Conservation (phyloP, 148 eudicot genomes). For the Bassia scoparia region DNA sequence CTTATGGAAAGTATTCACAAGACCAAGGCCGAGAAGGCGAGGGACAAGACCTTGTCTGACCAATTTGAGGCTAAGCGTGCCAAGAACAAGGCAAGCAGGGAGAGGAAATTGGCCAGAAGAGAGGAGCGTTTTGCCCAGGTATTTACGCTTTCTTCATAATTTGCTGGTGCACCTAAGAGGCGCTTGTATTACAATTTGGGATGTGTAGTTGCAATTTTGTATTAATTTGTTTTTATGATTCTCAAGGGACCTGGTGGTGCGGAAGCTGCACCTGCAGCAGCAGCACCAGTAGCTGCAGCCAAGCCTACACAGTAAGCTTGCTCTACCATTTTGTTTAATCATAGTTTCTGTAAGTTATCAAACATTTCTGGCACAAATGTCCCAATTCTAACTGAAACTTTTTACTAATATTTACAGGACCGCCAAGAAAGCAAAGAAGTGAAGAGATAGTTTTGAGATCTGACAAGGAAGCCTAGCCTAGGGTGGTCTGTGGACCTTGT, state of each 20-base stretch:
- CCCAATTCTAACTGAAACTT: background rate
- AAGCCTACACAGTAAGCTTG: conserved; percentile 32
- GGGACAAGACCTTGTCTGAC: conserved; percentile 80
- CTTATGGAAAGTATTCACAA: conserved; percentile 88
- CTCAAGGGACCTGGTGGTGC: conserved; percentile 55
- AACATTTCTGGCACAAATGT: background rate
- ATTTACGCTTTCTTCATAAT: background rate
- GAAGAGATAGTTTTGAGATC: conserved; percentile 14
- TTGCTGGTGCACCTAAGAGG: no score
- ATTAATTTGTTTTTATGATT: background rate
- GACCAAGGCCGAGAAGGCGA: conserved; percentile 88
- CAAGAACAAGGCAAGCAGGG: conserved; percentile 83
- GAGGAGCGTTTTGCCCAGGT: conserved; percentile 79
- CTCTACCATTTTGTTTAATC: background rate
- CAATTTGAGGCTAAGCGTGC: conserved; percentile 90
- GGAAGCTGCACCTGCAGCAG: conserved; percentile 39
- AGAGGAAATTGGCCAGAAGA: conserved; percentile 66
- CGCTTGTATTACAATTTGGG: background rate
- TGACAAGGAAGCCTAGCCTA: conserved; percentile 23
- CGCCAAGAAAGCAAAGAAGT: conserved; percentile 37
- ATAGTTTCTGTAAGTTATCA: background rate
- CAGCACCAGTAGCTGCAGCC: conserved; percentile 43
- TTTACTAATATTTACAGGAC: conserved; percentile 14
- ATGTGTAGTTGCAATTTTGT: background rate
- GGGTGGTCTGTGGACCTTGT: conserved; percentile 24